phyloP scores from a whole-genome alignment of 345 rosid genomes.

The Populus davidiana region DNA sequence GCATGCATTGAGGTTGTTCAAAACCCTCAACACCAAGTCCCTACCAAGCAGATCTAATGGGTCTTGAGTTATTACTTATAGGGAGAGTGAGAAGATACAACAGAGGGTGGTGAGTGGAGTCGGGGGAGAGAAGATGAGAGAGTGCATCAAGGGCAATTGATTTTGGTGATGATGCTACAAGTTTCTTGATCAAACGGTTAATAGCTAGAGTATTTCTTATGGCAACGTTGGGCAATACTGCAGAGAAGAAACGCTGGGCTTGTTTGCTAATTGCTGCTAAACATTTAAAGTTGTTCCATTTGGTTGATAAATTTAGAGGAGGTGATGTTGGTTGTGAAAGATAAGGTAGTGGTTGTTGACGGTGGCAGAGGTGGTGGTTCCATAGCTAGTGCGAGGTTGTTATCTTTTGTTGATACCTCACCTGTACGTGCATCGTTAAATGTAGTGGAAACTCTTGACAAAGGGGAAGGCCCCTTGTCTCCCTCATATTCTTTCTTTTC shows the following conservation, averaged over 20 bases:
- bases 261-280: slow-evolving; percentile 46
- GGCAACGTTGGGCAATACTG: slow-evolving; percentile 36
- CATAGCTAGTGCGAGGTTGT: no score
- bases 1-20: slow-evolving; percentile 56
- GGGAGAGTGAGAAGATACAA: slow-evolving; percentile 49
- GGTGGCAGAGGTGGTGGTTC: neutral
- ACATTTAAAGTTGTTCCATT: neutral
- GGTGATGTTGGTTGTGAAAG: neutral
- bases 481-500: slow-evolving; percentile 3
- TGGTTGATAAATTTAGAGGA: neutral
- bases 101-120: slow-evolving; percentile 14
- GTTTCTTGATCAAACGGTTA: slow-evolving; percentile 61
- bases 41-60: slow-evolving; percentile 52
- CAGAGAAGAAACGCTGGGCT: slow-evolving; percentile 49
- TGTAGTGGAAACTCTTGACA: neutral
- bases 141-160: slow-evolving; percentile 65
- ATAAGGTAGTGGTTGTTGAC: neutral
- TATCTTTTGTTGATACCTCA: no score
- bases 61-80: slow-evolving; percentile 41
- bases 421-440: no score
- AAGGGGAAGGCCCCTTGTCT: neutral
- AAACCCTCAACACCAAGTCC: slow-evolving; percentile 50
- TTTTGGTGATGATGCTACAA: slow-evolving; percentile 66
- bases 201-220: slow-evolving; percentile 43
- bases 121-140: slow-evolving; percentile 60